These are phyloP conservation scores for Fusarium napiforme DNA, from an alignment of 2,329 filamentous ascomycete genomes.

Conservation along the genomic window DNA sequence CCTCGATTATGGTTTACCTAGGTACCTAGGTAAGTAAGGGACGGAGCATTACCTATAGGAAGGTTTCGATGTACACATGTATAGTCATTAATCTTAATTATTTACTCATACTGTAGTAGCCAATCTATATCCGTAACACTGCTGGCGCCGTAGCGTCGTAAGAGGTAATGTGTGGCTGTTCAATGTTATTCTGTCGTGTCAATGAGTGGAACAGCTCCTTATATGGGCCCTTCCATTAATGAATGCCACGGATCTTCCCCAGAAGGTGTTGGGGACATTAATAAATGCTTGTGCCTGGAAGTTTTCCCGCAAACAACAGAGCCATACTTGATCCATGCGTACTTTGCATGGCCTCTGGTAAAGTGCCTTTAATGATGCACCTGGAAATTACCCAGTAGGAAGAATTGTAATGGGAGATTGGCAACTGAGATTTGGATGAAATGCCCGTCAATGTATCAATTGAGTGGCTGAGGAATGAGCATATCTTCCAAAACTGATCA, in stretches of 20 bases:
- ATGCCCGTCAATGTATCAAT: not conserved
- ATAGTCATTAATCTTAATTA: not conserved
- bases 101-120: constrained; percentile 34
- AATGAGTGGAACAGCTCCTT: constrained; percentile 24
- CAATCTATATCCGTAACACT: constrained; percentile 28
- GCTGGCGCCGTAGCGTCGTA: constrained; percentile 22
- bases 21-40: not conserved
- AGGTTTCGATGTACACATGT: not conserved
- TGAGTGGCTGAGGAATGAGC: not conserved
- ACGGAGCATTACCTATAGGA: not conserved
- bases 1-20: not conserved
- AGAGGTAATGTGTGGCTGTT: constrained; percentile 25
- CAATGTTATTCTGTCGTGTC: not conserved
- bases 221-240: constrained; percentile 7
- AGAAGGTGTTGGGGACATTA: constrained; percentile 8
- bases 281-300: constrained; percentile 1
- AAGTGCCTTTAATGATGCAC: constrained; percentile 24
- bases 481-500: not conserved
- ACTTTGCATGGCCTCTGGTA: constrained; percentile 39
- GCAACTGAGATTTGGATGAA: not conserved
- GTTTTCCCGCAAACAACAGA: constrained; percentile 22
- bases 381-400: constrained; percentile 32
- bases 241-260: constrained; percentile 6
- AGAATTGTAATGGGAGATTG: constrained; percentile 16
- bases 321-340: constrained; percentile 41